Conservation (phyloP, 306 rosid species). For the Quercus alba region DNA sequence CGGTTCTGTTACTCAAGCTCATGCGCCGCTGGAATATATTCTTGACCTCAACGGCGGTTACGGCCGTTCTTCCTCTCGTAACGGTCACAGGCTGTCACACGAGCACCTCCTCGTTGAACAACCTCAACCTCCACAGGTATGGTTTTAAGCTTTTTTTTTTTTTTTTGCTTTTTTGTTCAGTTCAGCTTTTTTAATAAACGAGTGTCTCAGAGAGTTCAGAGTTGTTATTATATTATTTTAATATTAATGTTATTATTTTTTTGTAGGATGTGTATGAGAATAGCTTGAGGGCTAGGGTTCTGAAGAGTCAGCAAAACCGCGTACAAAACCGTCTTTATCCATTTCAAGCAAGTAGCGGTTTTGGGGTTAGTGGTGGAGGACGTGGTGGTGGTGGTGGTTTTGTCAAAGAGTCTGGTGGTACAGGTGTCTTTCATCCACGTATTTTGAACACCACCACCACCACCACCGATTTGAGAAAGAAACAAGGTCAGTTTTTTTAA, state of each 20-base stretch:
- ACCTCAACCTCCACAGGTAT: constrained; percentile 17
- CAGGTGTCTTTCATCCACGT: constrained; percentile 32
- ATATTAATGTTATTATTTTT: no score
- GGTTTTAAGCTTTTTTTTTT: no score
- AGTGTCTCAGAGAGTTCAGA: no score
- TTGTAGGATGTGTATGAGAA: background rate
- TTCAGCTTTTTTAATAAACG: constrained; percentile 2
- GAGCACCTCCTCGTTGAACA: constrained; percentile 8
- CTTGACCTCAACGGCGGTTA: background rate
- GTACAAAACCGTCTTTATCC: background rate
- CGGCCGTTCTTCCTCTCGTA: background rate
- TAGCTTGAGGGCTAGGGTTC: constrained; percentile 5
- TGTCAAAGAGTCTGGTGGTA: constrained; percentile 29
- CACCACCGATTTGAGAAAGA: background rate
- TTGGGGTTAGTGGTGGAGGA: background rate
- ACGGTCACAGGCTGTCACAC: background rate
- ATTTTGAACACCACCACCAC: constrained; percentile 1
- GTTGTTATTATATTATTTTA: no score
- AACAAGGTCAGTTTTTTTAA: constrained; percentile 11
- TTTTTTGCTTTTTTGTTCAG: background rate
- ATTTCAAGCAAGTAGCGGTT: constrained; percentile 1
- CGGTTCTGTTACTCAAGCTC: background rate
- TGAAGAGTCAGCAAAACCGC: constrained; percentile 3
- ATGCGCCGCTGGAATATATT: background rate
- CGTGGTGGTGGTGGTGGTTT: background rate